These are phyloP conservation scores for Eucalyptus caleyi DNA, from an alignment of 345 rosid genomes.

Conservation along the genomic window DNA sequence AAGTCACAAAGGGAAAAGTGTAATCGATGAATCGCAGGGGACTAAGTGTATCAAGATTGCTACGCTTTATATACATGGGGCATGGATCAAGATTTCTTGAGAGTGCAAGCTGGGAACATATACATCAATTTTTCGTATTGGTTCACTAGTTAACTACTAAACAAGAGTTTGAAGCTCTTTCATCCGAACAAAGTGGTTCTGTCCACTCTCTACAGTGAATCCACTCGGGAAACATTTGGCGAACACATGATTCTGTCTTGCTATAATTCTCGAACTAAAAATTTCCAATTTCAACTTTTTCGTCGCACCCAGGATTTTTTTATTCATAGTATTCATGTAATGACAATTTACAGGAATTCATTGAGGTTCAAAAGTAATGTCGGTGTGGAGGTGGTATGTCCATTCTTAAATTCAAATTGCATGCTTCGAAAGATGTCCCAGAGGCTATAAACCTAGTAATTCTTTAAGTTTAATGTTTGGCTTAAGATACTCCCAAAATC, in stretches of 20 bases:
- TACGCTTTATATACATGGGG: neutral
- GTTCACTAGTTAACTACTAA: neutral
- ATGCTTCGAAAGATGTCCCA: neutral
- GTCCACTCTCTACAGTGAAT: neutral
- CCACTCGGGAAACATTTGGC: neutral
- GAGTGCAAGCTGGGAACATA: neutral
- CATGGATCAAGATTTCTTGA: neutral
- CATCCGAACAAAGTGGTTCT: neutral
- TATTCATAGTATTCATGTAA: neutral
- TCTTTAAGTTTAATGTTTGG: neutral
- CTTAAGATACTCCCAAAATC: neutral
- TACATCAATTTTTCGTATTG: neutral
- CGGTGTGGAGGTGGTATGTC: neutral
- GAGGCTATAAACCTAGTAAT: neutral
- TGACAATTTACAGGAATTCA: neutral
- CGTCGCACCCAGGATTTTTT: neutral
- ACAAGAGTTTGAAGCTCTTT: neutral
- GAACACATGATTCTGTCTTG: neutral
- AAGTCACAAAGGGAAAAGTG: neutral
- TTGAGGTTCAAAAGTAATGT: neutral
- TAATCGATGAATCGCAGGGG: neutral
- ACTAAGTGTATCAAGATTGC: neutral
- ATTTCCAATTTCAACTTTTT: neutral
- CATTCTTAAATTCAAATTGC: neutral
- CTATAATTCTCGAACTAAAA: neutral